Conservation (phyloP, 2,329 filamentous ascomycete genomes). For the Tolypocladium inflatum region DNA sequence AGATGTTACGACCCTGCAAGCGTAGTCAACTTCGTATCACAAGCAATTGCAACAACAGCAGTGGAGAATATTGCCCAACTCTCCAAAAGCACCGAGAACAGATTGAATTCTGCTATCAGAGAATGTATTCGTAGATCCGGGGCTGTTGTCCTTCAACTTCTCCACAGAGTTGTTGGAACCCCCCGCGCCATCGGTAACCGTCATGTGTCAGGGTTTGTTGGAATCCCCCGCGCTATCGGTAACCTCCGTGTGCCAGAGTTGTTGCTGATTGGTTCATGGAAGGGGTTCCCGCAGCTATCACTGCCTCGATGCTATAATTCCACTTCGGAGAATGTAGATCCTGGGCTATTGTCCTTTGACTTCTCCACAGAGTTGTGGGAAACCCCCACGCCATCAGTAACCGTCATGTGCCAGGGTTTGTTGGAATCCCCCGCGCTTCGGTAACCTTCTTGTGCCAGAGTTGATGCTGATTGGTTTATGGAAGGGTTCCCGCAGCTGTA, state of each 20-base stretch:
- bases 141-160: neutral
- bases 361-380: neutral
- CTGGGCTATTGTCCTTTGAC: neutral
- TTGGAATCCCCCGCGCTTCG: neutral
- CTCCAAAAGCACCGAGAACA: neutral
- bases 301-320: too few species aligned
- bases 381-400: neutral
- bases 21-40: neutral
- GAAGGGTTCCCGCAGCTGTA: neutral
- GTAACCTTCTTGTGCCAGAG: neutral
- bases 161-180: neutral
- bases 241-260: neutral
- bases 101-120: neutral
- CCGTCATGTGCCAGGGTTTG: too few species aligned
- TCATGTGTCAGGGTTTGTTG: too few species aligned
- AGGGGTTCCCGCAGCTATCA: neutral
- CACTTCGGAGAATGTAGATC: neutral
- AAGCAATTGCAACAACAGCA: neutral
- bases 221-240: too few species aligned
- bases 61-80: too few species aligned
- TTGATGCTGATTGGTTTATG: neutral
- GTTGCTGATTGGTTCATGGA: neutral
- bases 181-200: too few species aligned
- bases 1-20: too few species aligned
- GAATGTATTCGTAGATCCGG: neutral